Conservation (phyloP, 2,329 filamentous ascomycete genomes). For the Clarireedia hainanense region DNA sequence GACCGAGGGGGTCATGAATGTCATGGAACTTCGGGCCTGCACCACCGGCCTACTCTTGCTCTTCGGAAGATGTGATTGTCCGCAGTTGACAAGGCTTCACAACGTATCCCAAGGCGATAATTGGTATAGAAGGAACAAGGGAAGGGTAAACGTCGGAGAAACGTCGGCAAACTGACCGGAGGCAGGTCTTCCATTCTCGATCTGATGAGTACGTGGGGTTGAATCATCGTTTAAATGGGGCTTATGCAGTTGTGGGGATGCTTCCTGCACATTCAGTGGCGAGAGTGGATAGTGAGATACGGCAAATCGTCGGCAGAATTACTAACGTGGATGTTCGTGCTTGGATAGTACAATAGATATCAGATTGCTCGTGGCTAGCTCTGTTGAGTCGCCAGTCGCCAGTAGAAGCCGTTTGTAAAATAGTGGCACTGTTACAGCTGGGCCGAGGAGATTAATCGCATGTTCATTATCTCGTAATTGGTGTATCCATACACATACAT, state of each 20-base stretch:
- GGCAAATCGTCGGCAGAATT: too few relatives aligned
- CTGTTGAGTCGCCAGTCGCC: too few relatives aligned
- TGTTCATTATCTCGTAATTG: slow-evolving; percentile 8
- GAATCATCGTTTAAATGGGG: not conserved
- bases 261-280: not conserved
- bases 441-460: not conserved
- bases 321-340: too few relatives aligned
- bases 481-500: not conserved
- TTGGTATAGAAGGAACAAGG: too few relatives aligned
- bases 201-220: not conserved
- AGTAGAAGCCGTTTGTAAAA: not conserved
- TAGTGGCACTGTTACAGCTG: not conserved
- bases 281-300: too few relatives aligned
- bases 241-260: not conserved
- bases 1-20: not conserved
- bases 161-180: not conserved
- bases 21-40: not conserved
- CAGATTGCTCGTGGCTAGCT: too few relatives aligned
- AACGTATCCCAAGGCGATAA: not conserved
- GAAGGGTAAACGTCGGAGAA: not conserved
- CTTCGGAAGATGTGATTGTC: not conserved
- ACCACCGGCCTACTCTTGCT: not conserved
- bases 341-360: too few relatives aligned
- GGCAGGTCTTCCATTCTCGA: not conserved
- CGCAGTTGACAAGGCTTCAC: not conserved